Evolutionary conservation across 2,329 filamentous ascomycete genomes (phyloP), one percentile per base, ranked within the genome.

Genomic region (Penicillium sp.): DNA sequence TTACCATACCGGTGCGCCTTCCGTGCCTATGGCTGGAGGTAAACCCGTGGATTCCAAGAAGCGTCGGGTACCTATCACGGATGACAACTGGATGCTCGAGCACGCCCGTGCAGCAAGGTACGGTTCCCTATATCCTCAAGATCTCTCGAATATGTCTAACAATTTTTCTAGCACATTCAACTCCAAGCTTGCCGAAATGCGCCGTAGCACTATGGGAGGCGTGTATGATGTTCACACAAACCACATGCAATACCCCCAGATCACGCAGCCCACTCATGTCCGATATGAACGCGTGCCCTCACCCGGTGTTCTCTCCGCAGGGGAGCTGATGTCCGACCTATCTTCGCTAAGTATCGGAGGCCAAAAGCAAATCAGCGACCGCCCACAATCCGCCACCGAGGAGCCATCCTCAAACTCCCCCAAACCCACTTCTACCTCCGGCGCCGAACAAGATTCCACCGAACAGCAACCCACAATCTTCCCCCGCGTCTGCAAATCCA

Each of bases 191-290:
- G 83, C 87, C 33, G 82, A 84, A 16, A 81, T 87, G 53, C 89
- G 95, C 54, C 84, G 83, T 59, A 78, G 83, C 44, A 95, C 90
- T 64, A 80, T 88, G 9, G 77, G 84, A 25, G 95, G 95, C 49
- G 84, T 93, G 53, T 98, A 98, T 75, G 93, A 99, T 68, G 87
- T 93, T 26, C 93, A 98, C 77, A 98, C 95, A 53, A 99, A 99
- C 73, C 77, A 84, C 58, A 89, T 97, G 83, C 91, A 95, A 70
- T 96, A 90, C 71, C 93, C 95, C 0, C 85, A 86, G 61, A 89
- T 84, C 69, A 96, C 92, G 84, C 95, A 99, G 74, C 92, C 95
- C 3, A 95, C 92, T 2, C 90, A 92, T 66, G 92, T 87, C 10
- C 88, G 88, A 58, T 92, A 93, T 80, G 91, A 95, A 75, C 86